Conservation (phyloP, 1,284 basidiomycete species). For the Ceratorhiza oryzae-sativae region DNA sequence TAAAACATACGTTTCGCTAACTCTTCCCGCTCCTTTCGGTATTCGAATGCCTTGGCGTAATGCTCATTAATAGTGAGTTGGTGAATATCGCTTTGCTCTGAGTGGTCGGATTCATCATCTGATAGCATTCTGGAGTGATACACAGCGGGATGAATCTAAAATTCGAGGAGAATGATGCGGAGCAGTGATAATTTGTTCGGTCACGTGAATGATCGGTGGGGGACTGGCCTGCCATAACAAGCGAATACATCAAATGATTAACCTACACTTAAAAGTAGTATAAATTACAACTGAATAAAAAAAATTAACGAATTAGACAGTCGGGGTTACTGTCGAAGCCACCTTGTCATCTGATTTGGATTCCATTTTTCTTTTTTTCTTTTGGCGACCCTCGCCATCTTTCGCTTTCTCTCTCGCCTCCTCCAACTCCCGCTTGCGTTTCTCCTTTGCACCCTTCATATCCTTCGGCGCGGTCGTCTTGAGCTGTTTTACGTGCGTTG, state of each 20-base stretch:
- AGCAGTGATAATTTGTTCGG: conserved; percentile 6
- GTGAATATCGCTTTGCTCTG: conserved; percentile 22
- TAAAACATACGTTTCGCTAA: conserved; percentile 76
- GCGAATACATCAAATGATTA: neutral
- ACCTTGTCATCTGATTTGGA: neutral
- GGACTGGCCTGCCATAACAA: neutral
- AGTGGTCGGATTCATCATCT: conserved; percentile 24
- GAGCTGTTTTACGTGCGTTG: conserved; percentile 87
- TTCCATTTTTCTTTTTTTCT: conserved; percentile 1
- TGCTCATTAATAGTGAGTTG: conserved; percentile 79
- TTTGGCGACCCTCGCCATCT: conserved; percentile 1
- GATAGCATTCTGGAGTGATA: conserved; percentile 13
- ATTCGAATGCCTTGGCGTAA: conserved; percentile 81
- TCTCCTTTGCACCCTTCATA: conserved; percentile 72
- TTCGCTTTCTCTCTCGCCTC: conserved; percentile 55
- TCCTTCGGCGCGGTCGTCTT: conserved; percentile 81
- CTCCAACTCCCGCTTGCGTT: conserved; percentile 63
- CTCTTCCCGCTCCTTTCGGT: conserved; percentile 83
- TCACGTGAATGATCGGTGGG: conserved; percentile 24
- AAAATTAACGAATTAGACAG: neutral
- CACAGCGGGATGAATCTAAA: too few species aligned
- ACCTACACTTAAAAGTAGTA: too few species aligned
- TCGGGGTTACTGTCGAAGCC: neutral
- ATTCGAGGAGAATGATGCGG: neutral
- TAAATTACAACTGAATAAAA: neutral